Base-by-base conservation (phyloP, 768 basidiomycete species). In the Lactarius akahatsu region DNA sequence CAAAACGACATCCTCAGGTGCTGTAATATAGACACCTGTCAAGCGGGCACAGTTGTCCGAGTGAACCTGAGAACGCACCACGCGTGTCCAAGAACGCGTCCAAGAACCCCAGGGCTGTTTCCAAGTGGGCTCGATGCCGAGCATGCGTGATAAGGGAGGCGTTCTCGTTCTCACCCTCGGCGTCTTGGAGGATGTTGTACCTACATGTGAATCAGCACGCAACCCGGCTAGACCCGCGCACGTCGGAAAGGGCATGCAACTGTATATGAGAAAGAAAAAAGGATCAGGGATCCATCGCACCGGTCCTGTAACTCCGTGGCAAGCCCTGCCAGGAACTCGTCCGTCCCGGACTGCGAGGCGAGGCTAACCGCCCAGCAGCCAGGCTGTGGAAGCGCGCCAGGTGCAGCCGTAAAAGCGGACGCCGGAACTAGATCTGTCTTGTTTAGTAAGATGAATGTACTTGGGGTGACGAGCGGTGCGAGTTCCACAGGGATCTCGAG, bases 361-460 rank as follows among this genome's bases (percentile, higher is more conserved):
- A 95, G 77, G 72, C 92, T 94, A 32, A 80, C 79, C 11, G 72
- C 72, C 93, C 92, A 94, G 50, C 47, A 30, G 36, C 36, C 55
- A 16, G 47, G 30, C 36, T 52, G 57, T 10, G 61, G 63, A 15
- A 63, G 9, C 45, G 34, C 43, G 47, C 40, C 8, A 26, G 55
- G 55, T 61, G 61, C 28, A 2, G 57, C 45, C 55, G 59, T 50
- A 40, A 64, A 59, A 8, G 50, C 16, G 6, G 67, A 56, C 4
- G 72, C 41, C 28, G 63, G 73, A 28, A 80, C 65, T 4, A 90
- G 76, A 72, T 96, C 94, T 7, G 77, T 77, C 77, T 96, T 96
- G 78, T 96, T 96, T 70, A 94, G 76, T 7, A 96, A 76, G 58
- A 95, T 78, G 55, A 87, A 79, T 0, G 94, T 94, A 36, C 83